A percentile compares a stretch with the other conserved stretches of the same genome.
Evolutionary conservation across 2,329 filamentous ascomycete genomes (phyloP).

Genomic region (Fusarium papillatum): DNA sequence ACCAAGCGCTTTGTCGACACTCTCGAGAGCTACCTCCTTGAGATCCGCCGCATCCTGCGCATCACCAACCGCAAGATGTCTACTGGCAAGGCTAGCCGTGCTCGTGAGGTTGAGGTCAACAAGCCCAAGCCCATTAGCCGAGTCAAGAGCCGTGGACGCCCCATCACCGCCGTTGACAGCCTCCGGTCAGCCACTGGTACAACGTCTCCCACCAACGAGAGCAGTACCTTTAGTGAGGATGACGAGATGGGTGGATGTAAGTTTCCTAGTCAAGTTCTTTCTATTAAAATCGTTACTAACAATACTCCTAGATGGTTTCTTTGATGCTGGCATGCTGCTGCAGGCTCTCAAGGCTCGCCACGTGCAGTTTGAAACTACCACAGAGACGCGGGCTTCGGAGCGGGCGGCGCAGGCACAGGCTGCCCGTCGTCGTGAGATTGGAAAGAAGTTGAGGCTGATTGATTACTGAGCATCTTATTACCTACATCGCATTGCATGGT

Average conservation of each 20-base stretch:
- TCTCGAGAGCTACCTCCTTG: constrained; percentile 89
- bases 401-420: constrained; percentile 72
- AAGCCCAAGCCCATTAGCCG: constrained; percentile 58
- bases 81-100: constrained; percentile 60
- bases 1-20: constrained; percentile 92
- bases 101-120: constrained; percentile 64
- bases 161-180: constrained; percentile 73
- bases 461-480: constrained; percentile 68
- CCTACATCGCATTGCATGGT: constrained; percentile 32
- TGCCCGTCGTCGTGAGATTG: constrained; percentile 75
- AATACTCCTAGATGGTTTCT: constrained; percentile 85
- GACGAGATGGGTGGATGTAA: constrained; percentile 95
- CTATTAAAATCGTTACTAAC: constrained; percentile 42
- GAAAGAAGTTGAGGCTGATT: constrained; percentile 78
- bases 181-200: constrained; percentile 60
- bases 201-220: constrained; percentile 77
- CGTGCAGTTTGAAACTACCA: constrained; percentile 63
- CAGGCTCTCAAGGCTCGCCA: constrained; percentile 85
- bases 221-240: constrained; percentile 81
- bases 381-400: constrained; percentile 68
- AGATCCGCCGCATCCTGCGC: constrained; percentile 87
- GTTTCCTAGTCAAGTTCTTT: constrained; percentile 52
- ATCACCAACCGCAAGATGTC: constrained; percentile 69
- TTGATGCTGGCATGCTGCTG: constrained; percentile 94
- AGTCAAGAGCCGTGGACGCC: constrained; percentile 79